Evolutionary conservation across 2,329 filamentous ascomycete genomes (phyloP).

Genomic region (Knufia fluminis): DNA sequence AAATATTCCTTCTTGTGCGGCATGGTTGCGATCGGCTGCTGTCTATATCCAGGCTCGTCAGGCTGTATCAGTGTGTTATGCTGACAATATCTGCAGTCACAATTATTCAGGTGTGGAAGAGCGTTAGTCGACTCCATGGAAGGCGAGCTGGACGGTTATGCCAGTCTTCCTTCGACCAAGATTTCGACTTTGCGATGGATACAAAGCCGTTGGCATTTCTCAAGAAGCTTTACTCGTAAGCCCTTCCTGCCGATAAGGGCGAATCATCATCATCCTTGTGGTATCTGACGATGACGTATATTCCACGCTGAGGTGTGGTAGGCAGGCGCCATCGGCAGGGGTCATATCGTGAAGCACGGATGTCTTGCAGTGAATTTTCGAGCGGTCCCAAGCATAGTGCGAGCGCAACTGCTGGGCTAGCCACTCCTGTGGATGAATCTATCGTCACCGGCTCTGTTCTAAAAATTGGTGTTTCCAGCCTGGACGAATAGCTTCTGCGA

Average conservation of each 20-base stretch:
- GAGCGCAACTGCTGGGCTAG: background rate
- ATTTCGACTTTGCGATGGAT: slow-evolving; percentile 9
- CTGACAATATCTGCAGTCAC: background rate
- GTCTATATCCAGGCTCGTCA: background rate
- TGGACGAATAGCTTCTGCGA: too few species aligned
- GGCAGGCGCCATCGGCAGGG: slow-evolving; percentile 4
- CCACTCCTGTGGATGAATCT: background rate
- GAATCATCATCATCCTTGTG: background rate
- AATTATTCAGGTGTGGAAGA: background rate
- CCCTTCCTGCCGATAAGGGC: background rate
- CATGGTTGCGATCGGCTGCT: background rate
- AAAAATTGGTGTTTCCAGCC: too few species aligned
- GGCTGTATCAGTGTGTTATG: background rate
- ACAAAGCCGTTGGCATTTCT: too few species aligned
- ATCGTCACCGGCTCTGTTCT: too few species aligned
- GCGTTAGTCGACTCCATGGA: slow-evolving; percentile 17
- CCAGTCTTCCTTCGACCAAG: slow-evolving; percentile 11
- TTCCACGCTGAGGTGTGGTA: slow-evolving; percentile 12
- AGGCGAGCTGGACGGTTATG: slow-evolving; percentile 24
- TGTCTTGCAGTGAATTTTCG: background rate
- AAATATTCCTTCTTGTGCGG: background rate
- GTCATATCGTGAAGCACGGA: background rate
- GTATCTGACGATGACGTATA: background rate
- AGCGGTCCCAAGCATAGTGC: background rate
- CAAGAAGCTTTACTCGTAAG: background rate